Evolutionary conservation across 805 yeast genomes (phyloP).

Genomic region (Yamadazyma insecticola): DNA sequence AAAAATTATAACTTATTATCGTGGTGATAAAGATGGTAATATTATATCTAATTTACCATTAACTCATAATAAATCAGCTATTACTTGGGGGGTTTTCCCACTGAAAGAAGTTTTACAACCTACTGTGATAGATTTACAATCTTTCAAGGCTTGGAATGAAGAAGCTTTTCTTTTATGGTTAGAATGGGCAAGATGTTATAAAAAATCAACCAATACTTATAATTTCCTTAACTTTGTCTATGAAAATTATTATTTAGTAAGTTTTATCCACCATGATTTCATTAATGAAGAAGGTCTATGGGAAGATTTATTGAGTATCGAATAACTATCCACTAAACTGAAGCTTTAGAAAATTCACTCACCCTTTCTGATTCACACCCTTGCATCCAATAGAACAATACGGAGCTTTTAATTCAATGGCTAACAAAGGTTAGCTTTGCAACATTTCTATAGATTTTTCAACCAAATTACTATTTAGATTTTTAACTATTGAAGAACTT

Average conservation of each 20-base stretch:
- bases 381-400: background rate
- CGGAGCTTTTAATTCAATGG: background rate
- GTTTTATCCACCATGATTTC: slow-evolving; percentile 83
- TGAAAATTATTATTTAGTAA: slow-evolving; percentile 68
- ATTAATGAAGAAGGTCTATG: slow-evolving; percentile 70
- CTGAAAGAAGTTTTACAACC: slow-evolving; percentile 86
- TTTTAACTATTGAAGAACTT: slow-evolving; percentile 18
- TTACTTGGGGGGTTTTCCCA: slow-evolving; percentile 98
- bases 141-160: slow-evolving; percentile 93
- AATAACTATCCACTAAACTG: slow-evolving; percentile 12
- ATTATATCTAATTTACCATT: slow-evolving; percentile 57
- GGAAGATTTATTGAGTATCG: slow-evolving; percentile 48
- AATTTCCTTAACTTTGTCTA: slow-evolving; percentile 58
- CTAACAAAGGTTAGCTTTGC: slow-evolving; percentile 14
- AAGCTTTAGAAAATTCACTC: too few species aligned
- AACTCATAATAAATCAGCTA: slow-evolving; percentile 59
- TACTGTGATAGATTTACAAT: slow-evolving; percentile 86
- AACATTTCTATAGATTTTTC: slow-evolving; percentile 35
- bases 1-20: slow-evolving; percentile 65
- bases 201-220: slow-evolving; percentile 50
- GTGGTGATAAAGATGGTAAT: slow-evolving; percentile 57
- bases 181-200: slow-evolving; percentile 87
- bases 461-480: slow-evolving; percentile 31
- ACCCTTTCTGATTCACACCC: too few species aligned
- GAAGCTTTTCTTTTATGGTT: slow-evolving; percentile 90